Evolutionary conservation across 768 basidiomycete species (phyloP), one percentile per base, ranked within the genome.

Genomic region (Termitomyces sp.): DNA sequence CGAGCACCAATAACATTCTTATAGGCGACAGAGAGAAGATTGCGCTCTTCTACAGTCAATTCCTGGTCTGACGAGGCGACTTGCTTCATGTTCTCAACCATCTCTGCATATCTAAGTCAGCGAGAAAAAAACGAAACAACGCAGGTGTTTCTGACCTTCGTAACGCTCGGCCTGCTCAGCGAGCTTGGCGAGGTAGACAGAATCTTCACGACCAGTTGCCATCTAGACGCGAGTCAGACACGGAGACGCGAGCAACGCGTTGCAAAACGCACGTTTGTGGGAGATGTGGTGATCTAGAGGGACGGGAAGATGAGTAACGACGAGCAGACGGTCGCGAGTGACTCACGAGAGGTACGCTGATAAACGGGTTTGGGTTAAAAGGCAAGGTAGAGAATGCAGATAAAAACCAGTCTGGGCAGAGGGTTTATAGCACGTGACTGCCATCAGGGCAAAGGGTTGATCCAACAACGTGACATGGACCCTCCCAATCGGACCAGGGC

Each of bases 161-260:
- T 98, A 98, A 50, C 96, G 95, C 84, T 98, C 95, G 67, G 96
- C 96, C 81, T 98, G 94, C 82, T 98, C 94, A 73, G 94, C 93
- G 81, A 98, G 94, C 91, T 98, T 98, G 80, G 96, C 95, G 77
- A 97, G 94, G 84, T 98, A 98, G 77, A 98, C 95, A 67, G 89
- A 93, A 76, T 95, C 92, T 85, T 95, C 94, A 70, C 94, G 92
- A 71, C 84, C 78, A 70, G 88, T 87, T 70, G 86, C 73, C 90
- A 91, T 91, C 88, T 90, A 17, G 35, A 57, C 61, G 69, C 56
- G 66, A 41, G 64, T 63, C 70, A 70, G 60, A 57, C 55, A 64
- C 41, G 66, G 73, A 57, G 54, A 59, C 57, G 62, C 64, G 63
- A 26, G 53, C 46, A 61, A 74, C 74, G 72, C 75, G 75, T 72